Conservation (phyloP, 371 early-diverging fungal genomes). For the Rhizomucor pusillus region DNA sequence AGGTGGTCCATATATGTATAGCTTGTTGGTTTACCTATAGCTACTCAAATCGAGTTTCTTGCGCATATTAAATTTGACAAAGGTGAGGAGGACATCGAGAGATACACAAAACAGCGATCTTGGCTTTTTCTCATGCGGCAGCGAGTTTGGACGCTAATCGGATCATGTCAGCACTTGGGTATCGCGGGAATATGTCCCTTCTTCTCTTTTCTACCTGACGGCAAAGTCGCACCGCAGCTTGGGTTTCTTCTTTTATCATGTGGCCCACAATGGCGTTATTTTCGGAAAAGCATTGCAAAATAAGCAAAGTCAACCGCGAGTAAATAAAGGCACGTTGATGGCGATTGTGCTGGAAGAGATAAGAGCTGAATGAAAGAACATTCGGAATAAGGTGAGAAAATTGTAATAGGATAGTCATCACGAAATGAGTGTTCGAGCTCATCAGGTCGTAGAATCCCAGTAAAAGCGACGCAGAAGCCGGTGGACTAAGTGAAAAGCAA, state of each 20-base stretch:
- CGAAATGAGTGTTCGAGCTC: slow-evolving; percentile 33
- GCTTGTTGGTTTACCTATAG: slow-evolving; percentile 34
- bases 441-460: slow-evolving; percentile 48
- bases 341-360: slow-evolving; percentile 50
- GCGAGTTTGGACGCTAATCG: slow-evolving; percentile 40
- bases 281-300: slow-evolving; percentile 39
- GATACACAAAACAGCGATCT: slow-evolving; percentile 37
- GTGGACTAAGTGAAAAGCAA: slow-evolving; percentile 33
- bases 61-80: slow-evolving; percentile 52
- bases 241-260: slow-evolving; percentile 20
- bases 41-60: slow-evolving; percentile 52
- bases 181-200: too few relatives aligned
- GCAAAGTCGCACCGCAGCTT: slow-evolving; percentile 23
- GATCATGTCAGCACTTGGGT: background rate
- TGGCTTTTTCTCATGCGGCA: slow-evolving; percentile 45
- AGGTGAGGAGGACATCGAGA: slow-evolving; percentile 46
- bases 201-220: slow-evolving; percentile 25
- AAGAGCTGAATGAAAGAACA: slow-evolving; percentile 45
- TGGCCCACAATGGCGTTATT: slow-evolving; percentile 25
- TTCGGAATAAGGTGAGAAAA: slow-evolving; percentile 8
- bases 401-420: slow-evolving; percentile 8
- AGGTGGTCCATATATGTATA: background rate
- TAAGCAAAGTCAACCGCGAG: slow-evolving; percentile 41
- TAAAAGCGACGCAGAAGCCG: slow-evolving; percentile 36
- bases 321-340: slow-evolving; percentile 42